Evolutionary conservation across 495 filamentous ascomycete species (phyloP), one percentile per base, ranked within the genome.

Genomic region (Cryomyces antarcticus): DNA sequence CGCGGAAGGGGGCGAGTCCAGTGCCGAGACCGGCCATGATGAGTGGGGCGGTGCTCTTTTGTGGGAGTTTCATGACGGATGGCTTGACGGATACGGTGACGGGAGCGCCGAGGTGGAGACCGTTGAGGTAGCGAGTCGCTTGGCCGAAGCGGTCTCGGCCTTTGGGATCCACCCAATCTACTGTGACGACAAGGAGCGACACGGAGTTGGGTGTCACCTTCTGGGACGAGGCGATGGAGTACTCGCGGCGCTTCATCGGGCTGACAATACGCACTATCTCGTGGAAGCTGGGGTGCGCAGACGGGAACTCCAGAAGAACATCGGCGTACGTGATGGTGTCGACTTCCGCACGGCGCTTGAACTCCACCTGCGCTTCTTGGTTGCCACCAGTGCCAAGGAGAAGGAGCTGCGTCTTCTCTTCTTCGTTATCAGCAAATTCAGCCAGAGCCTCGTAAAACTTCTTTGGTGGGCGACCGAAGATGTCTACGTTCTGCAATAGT

Each of bases 1-100:
- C 89, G 48, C 89, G 80, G 80, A 96, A 97, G 30, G 89, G 89
- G 5, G 89, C 89, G 12, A 97, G 77, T 55, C 89, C 89, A 4
- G 89, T 97, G 48, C 89, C 89, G n/a, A 97, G 80, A 62, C 89
- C 89, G 30, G 89, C 89, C 89, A 97, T 97, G 69, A 97, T 95
- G 47, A 97, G 71, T 6, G 89, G 89, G 43, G 84, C 77, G 37
- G 80, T 86, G 47, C 81, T 82, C 51, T 75, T 76, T 37, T 75
- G 66, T 10, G 89, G 92, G 28, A 97, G 69, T 63, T 96, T 97
- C 89, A 94, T 87, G 49, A 97, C 89, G 39, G 84, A 93, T 7
- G 92, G 85, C 64, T 97, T 97, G 62, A 96, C 81, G 38, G 80
- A 88, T 39, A 80, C 92, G 6, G 84, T 93, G 46, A 96, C 69